Conservation (phyloP, 805 yeast species). For the Starmerella bombi region DNA sequence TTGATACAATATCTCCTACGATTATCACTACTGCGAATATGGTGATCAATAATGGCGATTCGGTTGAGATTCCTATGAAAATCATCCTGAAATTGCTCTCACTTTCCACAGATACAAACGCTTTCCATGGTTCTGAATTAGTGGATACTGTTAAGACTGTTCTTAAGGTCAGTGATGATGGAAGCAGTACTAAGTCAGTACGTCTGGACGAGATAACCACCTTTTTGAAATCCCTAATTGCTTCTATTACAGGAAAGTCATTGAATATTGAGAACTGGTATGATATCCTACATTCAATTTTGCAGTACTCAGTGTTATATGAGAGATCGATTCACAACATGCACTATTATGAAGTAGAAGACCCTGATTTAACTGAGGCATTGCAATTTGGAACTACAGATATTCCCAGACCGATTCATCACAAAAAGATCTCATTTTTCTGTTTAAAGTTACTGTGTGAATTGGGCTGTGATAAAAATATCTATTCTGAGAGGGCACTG, state of each 20-base stretch:
- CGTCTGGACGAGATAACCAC: constrained; percentile 3
- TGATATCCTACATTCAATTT: constrained; percentile 33
- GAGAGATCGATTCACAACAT: constrained; percentile 33
- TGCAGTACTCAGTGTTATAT: constrained; percentile 47
- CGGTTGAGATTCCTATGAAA: background rate
- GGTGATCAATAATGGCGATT: background rate
- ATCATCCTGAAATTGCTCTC: constrained; percentile 9
- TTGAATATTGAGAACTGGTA: constrained; percentile 29
- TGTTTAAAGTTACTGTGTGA: constrained; percentile 45
- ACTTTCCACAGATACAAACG: background rate
- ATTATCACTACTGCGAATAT: background rate
- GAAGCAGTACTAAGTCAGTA: no score
- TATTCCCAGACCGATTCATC: constrained; percentile 33
- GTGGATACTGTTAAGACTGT: constrained; percentile 11
- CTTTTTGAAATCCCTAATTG: constrained; percentile 16
- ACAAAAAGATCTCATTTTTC: constrained; percentile 37
- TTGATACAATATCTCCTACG: background rate
- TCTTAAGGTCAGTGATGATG: constrained; percentile 6
- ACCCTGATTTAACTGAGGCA: constrained; percentile 26
- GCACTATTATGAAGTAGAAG: constrained; percentile 27
- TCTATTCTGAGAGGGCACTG: constrained; percentile 5
- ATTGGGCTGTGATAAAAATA: constrained; percentile 23
- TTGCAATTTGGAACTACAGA: constrained; percentile 46
- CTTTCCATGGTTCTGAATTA: background rate
- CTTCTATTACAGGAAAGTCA: constrained; percentile 21